phyloP scores from a whole-genome alignment of 495 filamentous ascomycete genomes.

The Lasiosphaeris hirsuta region DNA sequence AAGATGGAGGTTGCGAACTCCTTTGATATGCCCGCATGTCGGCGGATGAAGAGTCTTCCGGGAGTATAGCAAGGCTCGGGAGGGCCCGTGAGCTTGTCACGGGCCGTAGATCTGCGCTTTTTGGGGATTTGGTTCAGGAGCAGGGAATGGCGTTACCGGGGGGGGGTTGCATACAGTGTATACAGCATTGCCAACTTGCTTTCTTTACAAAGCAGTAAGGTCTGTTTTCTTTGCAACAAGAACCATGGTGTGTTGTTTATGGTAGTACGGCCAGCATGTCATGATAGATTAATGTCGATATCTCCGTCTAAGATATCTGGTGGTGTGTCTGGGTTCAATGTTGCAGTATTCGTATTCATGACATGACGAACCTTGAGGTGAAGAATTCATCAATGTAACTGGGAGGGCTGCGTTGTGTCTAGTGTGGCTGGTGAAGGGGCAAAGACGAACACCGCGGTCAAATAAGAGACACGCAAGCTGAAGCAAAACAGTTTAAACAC shows the following conservation, averaged over 20 bases:
- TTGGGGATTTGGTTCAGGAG: neutral
- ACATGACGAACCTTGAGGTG: no score
- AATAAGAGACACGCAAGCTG: constrained; percentile 1
- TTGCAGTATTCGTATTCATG: no score
- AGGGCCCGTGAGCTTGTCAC: no score
- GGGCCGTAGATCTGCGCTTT: neutral
- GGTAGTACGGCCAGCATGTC: neutral
- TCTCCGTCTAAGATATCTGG: no score
- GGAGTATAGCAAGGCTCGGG: neutral
- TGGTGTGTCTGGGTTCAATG: no score
- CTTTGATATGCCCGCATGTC: constrained; percentile 39
- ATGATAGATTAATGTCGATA: neutral
- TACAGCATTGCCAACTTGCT: neutral
- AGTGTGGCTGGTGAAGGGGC: neutral
- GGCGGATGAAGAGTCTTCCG: constrained; percentile 30
- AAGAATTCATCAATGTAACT: no score
- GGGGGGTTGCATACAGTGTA: neutral
- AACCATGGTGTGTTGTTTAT: neutral
- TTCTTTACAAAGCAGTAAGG: neutral
- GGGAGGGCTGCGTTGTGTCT: neutral
- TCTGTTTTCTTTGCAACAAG: neutral
- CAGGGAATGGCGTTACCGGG: neutral
- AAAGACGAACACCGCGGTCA: neutral
- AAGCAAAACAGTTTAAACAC: neutral
- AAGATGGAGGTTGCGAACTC: constrained; percentile 58